Percentiles rank a stretch among this genome's conserved stretches.
Evolutionary conservation across 306 rosid species (phyloP).

Genomic region (Vigna hirtella): DNA sequence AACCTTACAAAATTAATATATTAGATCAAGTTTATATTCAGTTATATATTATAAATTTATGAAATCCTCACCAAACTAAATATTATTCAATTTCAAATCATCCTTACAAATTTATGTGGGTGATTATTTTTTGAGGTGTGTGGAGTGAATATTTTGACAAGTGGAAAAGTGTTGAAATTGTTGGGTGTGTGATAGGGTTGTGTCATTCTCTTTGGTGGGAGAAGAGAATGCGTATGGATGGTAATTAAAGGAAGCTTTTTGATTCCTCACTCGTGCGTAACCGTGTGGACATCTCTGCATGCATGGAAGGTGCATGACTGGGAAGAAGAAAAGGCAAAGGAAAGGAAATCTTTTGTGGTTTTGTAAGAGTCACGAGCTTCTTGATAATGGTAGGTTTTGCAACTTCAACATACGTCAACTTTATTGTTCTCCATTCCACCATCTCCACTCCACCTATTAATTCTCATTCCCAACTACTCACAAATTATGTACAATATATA

Average conservation of each 20-base stretch:
- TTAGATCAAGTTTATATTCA: too few relatives aligned
- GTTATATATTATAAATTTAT: too few relatives aligned
- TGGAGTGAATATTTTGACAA: too few relatives aligned
- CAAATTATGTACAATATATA: neutral
- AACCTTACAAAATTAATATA: too few relatives aligned
- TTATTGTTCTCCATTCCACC: slow-evolving; percentile 20
- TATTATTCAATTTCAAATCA: too few relatives aligned
- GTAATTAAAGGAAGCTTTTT: slow-evolving; percentile 50
- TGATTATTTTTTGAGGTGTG: too few relatives aligned
- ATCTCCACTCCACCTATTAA: slow-evolving; percentile 36
- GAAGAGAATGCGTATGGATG: slow-evolving; percentile 46
- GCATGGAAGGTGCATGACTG: slow-evolving; percentile 64
- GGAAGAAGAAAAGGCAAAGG: slow-evolving; percentile 48
- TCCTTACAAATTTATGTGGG: too few relatives aligned
- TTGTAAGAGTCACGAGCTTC: slow-evolving; percentile 64
- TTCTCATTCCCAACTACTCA: slow-evolving; percentile 1
- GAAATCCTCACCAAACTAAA: too few relatives aligned
- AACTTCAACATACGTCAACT: slow-evolving; percentile 34
- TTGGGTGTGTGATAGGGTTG: neutral
- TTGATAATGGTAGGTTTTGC: slow-evolving; percentile 47
- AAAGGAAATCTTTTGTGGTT: slow-evolving; percentile 37
- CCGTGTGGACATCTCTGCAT: slow-evolving; percentile 54
- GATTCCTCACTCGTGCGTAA: slow-evolving; percentile 73
- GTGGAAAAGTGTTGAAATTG: too few relatives aligned
- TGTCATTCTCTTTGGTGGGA: slow-evolving; percentile 13